These are phyloP conservation scores for Tephrocybe rancida DNA, from an alignment of 768 basidiomycete species.

Conservation along the genomic window DNA sequence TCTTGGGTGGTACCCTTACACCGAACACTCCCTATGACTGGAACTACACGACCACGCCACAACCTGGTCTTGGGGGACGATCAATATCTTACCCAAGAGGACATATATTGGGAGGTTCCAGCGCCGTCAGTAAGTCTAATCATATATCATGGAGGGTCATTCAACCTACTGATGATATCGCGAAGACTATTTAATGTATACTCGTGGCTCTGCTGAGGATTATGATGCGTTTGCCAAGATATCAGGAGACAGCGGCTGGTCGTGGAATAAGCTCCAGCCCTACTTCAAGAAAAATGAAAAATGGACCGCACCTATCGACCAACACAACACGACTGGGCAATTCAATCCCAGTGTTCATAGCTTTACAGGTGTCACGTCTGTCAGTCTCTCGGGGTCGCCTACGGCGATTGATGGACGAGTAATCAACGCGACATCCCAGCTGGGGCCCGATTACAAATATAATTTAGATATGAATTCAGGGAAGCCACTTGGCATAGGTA, in stretches of 20 bases:
- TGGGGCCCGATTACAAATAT: slow-evolving; percentile 23
- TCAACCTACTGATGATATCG: background rate
- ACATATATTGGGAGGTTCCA: slow-evolving; percentile 29
- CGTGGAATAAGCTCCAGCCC: slow-evolving; percentile 28
- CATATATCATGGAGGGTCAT: background rate
- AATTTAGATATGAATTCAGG: slow-evolving; percentile 25
- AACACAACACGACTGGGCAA: slow-evolving; percentile 32
- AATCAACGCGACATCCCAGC: slow-evolving; percentile 32
- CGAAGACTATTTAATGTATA: slow-evolving; percentile 20
- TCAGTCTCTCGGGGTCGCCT: slow-evolving; percentile 30
- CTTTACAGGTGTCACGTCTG: slow-evolving; percentile 25
- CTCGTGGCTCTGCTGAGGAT: slow-evolving; percentile 16
- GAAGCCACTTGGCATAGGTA: slow-evolving; percentile 23
- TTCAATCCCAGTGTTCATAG: slow-evolving; percentile 33
- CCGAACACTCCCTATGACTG: slow-evolving; percentile 21
- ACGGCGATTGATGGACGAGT: slow-evolving; percentile 27
- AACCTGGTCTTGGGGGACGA: slow-evolving; percentile 25
- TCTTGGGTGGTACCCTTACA: slow-evolving; percentile 10
- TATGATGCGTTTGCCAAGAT: slow-evolving; percentile 15
- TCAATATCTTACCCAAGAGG: slow-evolving; percentile 27
- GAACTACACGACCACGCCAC: slow-evolving; percentile 28
- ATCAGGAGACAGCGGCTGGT: slow-evolving; percentile 25
- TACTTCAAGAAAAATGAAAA: slow-evolving; percentile 35
- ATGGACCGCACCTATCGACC: slow-evolving; percentile 29
- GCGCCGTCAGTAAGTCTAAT: slow-evolving; percentile 26